A percentile compares a stretch with the other conserved stretches of the same genome.
phyloP scores from a whole-genome alignment of 1,284 basidiomycete species.

The Tetrapyrgos nigripes region DNA sequence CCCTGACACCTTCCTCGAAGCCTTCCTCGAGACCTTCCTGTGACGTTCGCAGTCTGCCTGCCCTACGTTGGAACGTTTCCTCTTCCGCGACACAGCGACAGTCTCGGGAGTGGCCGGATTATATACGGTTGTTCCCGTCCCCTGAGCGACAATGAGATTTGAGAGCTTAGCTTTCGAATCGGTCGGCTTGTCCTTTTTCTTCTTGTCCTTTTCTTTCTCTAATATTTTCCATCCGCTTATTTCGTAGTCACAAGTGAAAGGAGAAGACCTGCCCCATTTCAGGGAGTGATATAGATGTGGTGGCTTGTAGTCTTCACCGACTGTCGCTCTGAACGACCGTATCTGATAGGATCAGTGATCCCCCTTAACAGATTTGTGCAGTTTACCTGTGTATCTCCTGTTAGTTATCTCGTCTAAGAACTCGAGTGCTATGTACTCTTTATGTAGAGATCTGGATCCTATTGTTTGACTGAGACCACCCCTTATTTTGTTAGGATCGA shows the following conservation, averaged over 20 bases:
- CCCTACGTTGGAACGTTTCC: too few relatives aligned
- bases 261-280: constrained; percentile 15
- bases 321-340: constrained; percentile 16
- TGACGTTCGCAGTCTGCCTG: too few relatives aligned
- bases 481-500: constrained; percentile 28
- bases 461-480: constrained; percentile 23
- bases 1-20: too few relatives aligned
- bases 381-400: constrained; percentile 24
- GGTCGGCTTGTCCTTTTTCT: too few relatives aligned
- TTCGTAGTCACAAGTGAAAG: not conserved
- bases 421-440: constrained; percentile 38
- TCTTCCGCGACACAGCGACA: too few relatives aligned
- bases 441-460: too few relatives aligned
- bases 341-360: constrained; percentile 22
- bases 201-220: too few relatives aligned
- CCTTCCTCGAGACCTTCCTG: too few relatives aligned
- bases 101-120: too few relatives aligned
- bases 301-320: constrained; percentile 21
- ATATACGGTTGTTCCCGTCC: too few relatives aligned
- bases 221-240: not conserved
- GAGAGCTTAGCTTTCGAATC: too few relatives aligned
- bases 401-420: constrained; percentile 39
- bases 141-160: too few relatives aligned
- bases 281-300: constrained; percentile 21
- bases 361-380: constrained; percentile 26